phyloP scores from a whole-genome alignment of 306 rosid genomes.

The Cicer bijugum region DNA sequence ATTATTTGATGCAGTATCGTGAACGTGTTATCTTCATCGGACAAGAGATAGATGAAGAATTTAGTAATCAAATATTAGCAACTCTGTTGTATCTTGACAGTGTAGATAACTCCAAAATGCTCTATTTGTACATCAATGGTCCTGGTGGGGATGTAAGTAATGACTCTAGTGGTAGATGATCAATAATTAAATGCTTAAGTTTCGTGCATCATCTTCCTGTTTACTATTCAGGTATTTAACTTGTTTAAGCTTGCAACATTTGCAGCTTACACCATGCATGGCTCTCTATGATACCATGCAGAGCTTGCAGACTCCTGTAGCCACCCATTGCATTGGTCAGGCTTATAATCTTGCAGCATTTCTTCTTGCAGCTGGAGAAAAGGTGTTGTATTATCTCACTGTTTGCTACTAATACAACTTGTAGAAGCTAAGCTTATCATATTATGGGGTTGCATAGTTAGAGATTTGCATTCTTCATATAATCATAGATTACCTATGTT shows the following conservation, averaged over 20 bases:
- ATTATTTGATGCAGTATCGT: slow-evolving; percentile 76
- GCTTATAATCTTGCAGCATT: slow-evolving; percentile 81
- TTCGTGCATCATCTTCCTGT: slow-evolving; percentile 35
- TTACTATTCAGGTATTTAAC: slow-evolving; percentile 32
- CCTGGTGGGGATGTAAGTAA: slow-evolving; percentile 98
- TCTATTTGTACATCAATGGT: slow-evolving; percentile 83
- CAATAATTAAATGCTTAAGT: slow-evolving; percentile 25
- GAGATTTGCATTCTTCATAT: slow-evolving; percentile 30
- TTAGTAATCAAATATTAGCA: slow-evolving; percentile 88
- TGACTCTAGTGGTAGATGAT: slow-evolving; percentile 30
- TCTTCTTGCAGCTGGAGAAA: slow-evolving; percentile 91
- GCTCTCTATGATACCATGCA: slow-evolving; percentile 92
- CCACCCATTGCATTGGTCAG: slow-evolving; percentile 85
- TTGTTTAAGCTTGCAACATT: slow-evolving; percentile 42
- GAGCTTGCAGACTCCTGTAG: slow-evolving; percentile 82
- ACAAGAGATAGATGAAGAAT: slow-evolving; percentile 81
- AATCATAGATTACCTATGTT: slow-evolving; percentile 28
- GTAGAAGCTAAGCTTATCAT: slow-evolving; percentile 6
- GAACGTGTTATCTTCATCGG: slow-evolving; percentile 91
- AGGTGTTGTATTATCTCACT: slow-evolving; percentile 56
- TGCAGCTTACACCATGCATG: slow-evolving; percentile 93
- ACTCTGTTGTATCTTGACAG: slow-evolving; percentile 94
- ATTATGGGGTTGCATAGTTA: neutral
- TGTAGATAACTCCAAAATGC: slow-evolving; percentile 62
- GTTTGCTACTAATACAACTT: slow-evolving; percentile 32